Conservation (phyloP, 1,284 basidiomycete genomes). For the Rhizoctonia solani region DNA sequence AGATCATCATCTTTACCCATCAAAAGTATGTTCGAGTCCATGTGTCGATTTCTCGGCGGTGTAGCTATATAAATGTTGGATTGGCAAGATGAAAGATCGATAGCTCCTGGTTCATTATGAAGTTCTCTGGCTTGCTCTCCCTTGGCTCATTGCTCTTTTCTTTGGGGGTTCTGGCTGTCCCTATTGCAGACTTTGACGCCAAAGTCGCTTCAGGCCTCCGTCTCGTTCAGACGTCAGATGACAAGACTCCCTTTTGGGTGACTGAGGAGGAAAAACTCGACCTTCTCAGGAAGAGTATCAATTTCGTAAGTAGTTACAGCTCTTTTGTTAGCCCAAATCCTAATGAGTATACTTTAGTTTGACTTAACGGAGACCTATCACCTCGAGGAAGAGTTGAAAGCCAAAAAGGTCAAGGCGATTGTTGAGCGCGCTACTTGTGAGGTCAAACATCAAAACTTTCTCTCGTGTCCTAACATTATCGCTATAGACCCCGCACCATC, state of each 20-base stretch:
- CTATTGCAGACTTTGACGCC: conserved; percentile 40
- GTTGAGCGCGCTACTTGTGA: conserved; percentile 32
- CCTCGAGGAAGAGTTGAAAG: conserved; percentile 4
- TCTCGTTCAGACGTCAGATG: conserved; percentile 55
- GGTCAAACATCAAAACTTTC: not conserved
- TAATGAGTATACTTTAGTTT: not conserved
- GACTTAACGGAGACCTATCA: conserved; percentile 20
- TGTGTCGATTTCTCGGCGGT: too few relatives aligned
- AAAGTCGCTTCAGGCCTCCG: conserved; percentile 52
- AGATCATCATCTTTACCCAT: too few relatives aligned
- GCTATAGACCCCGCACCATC: conserved; percentile 45
- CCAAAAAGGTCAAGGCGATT: not conserved
- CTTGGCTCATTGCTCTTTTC: conserved; percentile 4
- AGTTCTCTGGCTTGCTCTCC: conserved; percentile 12
- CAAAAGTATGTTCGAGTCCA: too few relatives aligned
- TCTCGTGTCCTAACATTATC: not conserved
- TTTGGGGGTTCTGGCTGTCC: not conserved
- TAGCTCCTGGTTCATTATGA: too few relatives aligned
- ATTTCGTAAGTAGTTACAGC: conserved; percentile 45
- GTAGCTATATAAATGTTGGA: too few relatives aligned
- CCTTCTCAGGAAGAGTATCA: conserved; percentile 46
- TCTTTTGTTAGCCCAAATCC: not conserved
- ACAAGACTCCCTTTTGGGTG: conserved; percentile 56
- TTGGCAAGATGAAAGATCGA: too few relatives aligned
- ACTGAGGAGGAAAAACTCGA: conserved; percentile 60